Evolutionary conservation across 2,329 filamentous ascomycete genomes (phyloP).

Genomic region (Microcyclospora tardicrescens): DNA sequence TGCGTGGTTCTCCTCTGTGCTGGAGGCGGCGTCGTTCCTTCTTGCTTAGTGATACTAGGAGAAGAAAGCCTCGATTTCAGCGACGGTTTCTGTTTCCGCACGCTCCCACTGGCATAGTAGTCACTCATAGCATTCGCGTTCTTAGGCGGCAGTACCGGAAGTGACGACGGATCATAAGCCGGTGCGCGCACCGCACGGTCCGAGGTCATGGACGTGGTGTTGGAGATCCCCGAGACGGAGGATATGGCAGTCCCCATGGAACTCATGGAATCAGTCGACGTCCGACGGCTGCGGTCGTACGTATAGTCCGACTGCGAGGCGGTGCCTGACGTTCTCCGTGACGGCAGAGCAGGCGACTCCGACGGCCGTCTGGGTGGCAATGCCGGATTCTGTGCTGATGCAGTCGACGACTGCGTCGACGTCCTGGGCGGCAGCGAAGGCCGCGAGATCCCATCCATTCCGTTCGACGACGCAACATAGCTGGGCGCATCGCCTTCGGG

Average conservation of each 20-base stretch:
- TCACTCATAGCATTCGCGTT: slow-evolving; percentile 30
- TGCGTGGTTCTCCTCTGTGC: slow-evolving; percentile 1
- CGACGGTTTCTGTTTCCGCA: slow-evolving; percentile 12
- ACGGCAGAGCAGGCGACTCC: slow-evolving; percentile 30
- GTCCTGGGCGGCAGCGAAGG: slow-evolving; percentile 36
- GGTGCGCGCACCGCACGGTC: slow-evolving; percentile 29
- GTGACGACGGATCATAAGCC: slow-evolving; percentile 40
- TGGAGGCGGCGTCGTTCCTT: slow-evolving; percentile 15
- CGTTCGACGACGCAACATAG: slow-evolving; percentile 6
- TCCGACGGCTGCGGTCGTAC: slow-evolving; percentile 20
- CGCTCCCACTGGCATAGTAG: slow-evolving; percentile 7
- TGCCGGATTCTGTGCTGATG: slow-evolving; percentile 22
- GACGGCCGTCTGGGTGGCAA: slow-evolving; percentile 33
- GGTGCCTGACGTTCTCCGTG: slow-evolving; percentile 30
- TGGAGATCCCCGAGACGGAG: slow-evolving; percentile 38
- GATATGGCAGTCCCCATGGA: slow-evolving; percentile 36
- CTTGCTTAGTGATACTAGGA: slow-evolving; percentile 12
- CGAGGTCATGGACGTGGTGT: slow-evolving; percentile 16
- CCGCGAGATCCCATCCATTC: slow-evolving; percentile 12
- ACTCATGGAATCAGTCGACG: slow-evolving; percentile 39
- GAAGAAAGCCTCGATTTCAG: slow-evolving; percentile 12
- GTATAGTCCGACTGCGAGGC: slow-evolving; percentile 14
- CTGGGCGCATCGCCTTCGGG: slow-evolving; percentile 17
- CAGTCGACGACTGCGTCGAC: slow-evolving; percentile 21
- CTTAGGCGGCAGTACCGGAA: slow-evolving; percentile 44